Conservation (phyloP, 306 rosid species). For the Medicago truncatula region MtrunA17r5.0-ANR NC_053048.1:34801501-34802000, state of each 20-base stretch:
- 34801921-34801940: conserved; percentile 10
- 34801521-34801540: too few species aligned
- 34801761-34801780: neutral
- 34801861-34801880: neutral
- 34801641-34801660: neutral
- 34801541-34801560: too few species aligned
- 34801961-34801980: neutral
- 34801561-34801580: too few species aligned
- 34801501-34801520: too few species aligned
- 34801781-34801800: neutral
- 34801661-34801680: neutral
- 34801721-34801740: conserved; percentile 13
- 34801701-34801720: conserved; percentile 8
- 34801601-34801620: too few species aligned
- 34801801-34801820: neutral
- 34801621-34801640: neutral
- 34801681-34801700: conserved; percentile 1
- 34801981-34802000: neutral
- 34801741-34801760: neutral
- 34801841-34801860: neutral
- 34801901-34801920: neutral
- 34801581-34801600: too few species aligned
- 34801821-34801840: conserved; percentile 5
- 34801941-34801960: conserved; percentile 15
- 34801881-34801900: neutral